Conservation (phyloP, 805 yeast species). For the Lipomyces yamadae region DNA sequence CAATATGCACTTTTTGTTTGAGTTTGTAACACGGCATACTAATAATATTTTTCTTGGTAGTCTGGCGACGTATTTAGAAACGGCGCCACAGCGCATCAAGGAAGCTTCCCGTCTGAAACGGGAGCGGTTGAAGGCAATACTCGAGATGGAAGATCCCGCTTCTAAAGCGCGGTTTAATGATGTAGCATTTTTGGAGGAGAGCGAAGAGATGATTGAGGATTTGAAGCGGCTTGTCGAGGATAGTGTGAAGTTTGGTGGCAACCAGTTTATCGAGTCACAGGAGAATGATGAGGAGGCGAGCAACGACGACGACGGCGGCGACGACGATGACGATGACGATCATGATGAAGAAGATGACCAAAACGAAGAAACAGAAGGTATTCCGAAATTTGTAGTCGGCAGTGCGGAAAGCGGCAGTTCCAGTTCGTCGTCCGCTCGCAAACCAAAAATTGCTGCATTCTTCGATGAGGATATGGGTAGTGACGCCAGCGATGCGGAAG, state of each 20-base stretch:
- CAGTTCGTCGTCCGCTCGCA: slow-evolving; percentile 8
- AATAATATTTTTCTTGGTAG: slow-evolving; percentile 9
- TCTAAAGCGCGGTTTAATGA: slow-evolving; percentile 48
- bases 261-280: slow-evolving; percentile 1
- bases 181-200: slow-evolving; percentile 47
- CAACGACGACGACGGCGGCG: slow-evolving; percentile 8
- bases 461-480: slow-evolving; percentile 27
- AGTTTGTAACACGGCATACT: neutral
- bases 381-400: slow-evolving; percentile 8
- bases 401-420: slow-evolving; percentile 5
- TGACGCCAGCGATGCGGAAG: slow-evolving; percentile 15
- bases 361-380: neutral
- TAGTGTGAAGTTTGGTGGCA: neutral
- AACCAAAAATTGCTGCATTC: slow-evolving; percentile 29
- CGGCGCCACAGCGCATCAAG: slow-evolving; percentile 34
- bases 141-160: slow-evolving; percentile 42
- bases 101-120: slow-evolving; percentile 46
- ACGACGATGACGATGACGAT: slow-evolving; percentile 14
- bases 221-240: slow-evolving; percentile 44
- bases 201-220: slow-evolving; percentile 49
- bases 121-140: slow-evolving; percentile 47
- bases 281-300: slow-evolving; percentile 6
- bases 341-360: slow-evolving; percentile 13
- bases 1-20: neutral
- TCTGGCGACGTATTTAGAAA: slow-evolving; percentile 30